Percentiles rank a stretch among this genome's conserved stretches.
These are phyloP conservation scores for Thermochaetoides dissita DNA, from an alignment of 2,329 filamentous ascomycete genomes.

Conservation along the genomic window DNA sequence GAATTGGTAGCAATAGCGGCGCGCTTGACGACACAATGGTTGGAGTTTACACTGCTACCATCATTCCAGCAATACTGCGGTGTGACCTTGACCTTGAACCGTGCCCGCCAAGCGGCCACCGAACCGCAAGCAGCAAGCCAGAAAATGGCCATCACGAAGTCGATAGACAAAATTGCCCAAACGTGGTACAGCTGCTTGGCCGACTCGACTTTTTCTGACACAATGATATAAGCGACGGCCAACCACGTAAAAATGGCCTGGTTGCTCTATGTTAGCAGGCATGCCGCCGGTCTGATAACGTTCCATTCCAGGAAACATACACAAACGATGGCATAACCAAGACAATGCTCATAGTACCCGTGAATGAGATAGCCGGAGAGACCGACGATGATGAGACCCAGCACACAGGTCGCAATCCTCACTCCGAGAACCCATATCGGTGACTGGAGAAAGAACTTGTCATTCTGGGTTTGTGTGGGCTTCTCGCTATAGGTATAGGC, in stretches of 20 bases:
- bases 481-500: too few species aligned
- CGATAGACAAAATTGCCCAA: slow-evolving; percentile 21
- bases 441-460: too few species aligned
- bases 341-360: slow-evolving; percentile 14
- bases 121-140: slow-evolving; percentile 22
- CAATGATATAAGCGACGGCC: slow-evolving; percentile 16
- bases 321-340: slow-evolving; percentile 19
- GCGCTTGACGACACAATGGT: slow-evolving; percentile 15
- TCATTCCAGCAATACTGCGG: slow-evolving; percentile 16
- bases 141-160: slow-evolving; percentile 20
- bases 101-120: slow-evolving; percentile 17
- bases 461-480: too few species aligned
- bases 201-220: slow-evolving; percentile 17
- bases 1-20: slow-evolving; percentile 10
- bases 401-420: slow-evolving; percentile 1
- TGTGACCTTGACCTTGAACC: slow-evolving; percentile 13
- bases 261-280: neutral
- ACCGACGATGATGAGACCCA: slow-evolving; percentile 16
- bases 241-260: slow-evolving; percentile 19
- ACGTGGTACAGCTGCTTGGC: slow-evolving; percentile 20
- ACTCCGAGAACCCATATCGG: too few species aligned
- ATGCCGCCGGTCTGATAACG: neutral
- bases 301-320: slow-evolving; percentile 11
- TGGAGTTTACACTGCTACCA: slow-evolving; percentile 16
- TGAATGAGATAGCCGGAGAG: slow-evolving; percentile 20